A percentile compares a stretch with the other conserved stretches of the same genome.
Evolutionary conservation across 1,284 basidiomycete species (phyloP).

Genomic region (Naganishia liquefaciens): DNA sequence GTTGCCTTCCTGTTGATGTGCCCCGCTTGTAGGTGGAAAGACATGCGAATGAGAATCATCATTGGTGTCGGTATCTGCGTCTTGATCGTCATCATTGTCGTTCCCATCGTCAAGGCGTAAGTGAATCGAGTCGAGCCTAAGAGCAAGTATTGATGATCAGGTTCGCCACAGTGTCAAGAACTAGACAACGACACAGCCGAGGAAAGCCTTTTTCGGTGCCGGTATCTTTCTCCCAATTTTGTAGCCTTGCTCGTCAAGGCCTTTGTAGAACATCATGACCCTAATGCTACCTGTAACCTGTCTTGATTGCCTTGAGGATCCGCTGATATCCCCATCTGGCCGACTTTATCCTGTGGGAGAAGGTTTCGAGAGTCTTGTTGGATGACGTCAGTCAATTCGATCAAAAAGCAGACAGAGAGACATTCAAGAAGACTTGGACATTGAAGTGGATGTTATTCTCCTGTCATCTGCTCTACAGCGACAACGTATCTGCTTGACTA

Average conservation of each 20-base stretch:
- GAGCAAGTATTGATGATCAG: neutral
- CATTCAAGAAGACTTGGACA: neutral
- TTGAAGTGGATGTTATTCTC: too few species aligned
- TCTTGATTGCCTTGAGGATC: neutral
- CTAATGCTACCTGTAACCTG: slow-evolving; percentile 17
- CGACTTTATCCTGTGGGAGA: neutral
- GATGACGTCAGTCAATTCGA: slow-evolving; percentile 3
- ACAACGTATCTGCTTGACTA: neutral
- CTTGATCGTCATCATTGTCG: slow-evolving; percentile 89
- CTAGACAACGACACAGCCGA: neutral
- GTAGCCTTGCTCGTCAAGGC: neutral
- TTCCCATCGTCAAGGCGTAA: slow-evolving; percentile 79
- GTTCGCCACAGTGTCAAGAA: slow-evolving; percentile 14
- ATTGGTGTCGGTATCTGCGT: slow-evolving; percentile 83
- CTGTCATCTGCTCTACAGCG: neutral
- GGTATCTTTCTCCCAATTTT: neutral
- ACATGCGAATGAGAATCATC: slow-evolving; percentile 72
- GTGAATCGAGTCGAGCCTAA: slow-evolving; percentile 31
- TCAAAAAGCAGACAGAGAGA: neutral
- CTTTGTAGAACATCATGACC: slow-evolving; percentile 23
- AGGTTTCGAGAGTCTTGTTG: neutral
- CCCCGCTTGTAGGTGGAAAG: slow-evolving; percentile 76
- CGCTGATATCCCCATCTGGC: neutral
- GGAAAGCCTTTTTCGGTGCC: neutral
- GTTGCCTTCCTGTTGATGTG: slow-evolving; percentile 14